Evolutionary conservation across 345 rosid genomes (phyloP).

Genomic region (Citrus unshiu): DNA sequence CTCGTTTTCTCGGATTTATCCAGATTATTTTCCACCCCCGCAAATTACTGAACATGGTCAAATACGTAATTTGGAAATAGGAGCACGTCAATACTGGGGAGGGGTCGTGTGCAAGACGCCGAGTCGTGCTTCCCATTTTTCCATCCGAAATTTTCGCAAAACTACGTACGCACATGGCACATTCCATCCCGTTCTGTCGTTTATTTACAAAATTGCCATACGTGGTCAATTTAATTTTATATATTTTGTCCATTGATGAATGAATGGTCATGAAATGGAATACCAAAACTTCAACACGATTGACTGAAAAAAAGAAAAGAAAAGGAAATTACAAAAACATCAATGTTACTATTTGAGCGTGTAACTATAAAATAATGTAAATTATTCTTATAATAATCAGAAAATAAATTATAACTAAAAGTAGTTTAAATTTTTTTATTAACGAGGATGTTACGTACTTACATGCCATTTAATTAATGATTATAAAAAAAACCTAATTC

Average conservation of each 20-base stretch:
- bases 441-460: no score
- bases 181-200: not conserved
- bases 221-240: not conserved
- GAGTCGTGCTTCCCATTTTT: not conserved
- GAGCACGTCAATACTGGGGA: not conserved
- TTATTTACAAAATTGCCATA: conserved; percentile 3
- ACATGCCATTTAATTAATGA: no score
- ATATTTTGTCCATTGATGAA: no score
- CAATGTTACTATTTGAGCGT: no score
- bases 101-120: not conserved
- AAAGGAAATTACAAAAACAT: no score
- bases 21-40: not conserved
- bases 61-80: not conserved
- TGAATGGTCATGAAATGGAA: not conserved
- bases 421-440: no score
- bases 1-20: not conserved
- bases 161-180: no score
- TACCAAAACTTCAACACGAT: not conserved
- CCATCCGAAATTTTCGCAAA: not conserved
- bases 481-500: no score
- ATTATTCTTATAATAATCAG: no score
- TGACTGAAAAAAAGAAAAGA: no score
- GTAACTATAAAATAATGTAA: not conserved
- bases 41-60: not conserved
- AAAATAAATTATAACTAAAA: no score